Evolutionary conservation across 1,284 basidiomycete genomes (phyloP).

Genomic region (Quambalaria eucalypti): DNA sequence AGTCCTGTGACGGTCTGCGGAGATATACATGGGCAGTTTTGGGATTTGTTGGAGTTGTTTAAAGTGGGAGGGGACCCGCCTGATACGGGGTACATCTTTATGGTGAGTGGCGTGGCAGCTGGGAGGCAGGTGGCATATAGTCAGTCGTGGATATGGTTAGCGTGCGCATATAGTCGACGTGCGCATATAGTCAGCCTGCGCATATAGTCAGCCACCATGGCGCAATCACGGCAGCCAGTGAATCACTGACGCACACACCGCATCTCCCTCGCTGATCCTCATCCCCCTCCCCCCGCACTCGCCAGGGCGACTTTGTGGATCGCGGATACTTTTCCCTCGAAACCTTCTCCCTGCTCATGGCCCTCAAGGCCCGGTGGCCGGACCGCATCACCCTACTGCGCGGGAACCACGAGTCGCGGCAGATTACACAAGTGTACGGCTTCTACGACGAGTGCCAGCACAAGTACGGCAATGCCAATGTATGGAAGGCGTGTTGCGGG

Average conservation of each 20-base stretch:
- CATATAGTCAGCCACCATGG: too few relatives aligned
- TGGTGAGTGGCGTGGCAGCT: slow-evolving; percentile 55
- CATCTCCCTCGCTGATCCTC: background rate
- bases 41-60: slow-evolving; percentile 84
- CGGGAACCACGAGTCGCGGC: slow-evolving; percentile 90
- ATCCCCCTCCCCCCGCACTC: background rate
- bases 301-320: slow-evolving; percentile 92
- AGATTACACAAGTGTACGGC: slow-evolving; percentile 95
- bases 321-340: slow-evolving; percentile 93
- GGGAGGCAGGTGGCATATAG: background rate
- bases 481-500: slow-evolving; percentile 91
- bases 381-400: slow-evolving; percentile 81
- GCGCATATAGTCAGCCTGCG: too few relatives aligned
- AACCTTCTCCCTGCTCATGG: slow-evolving; percentile 79
- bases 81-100: slow-evolving; percentile 90
- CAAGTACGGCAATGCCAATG: slow-evolving; percentile 85
- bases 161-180: too few relatives aligned
- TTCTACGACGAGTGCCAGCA: slow-evolving; percentile 97
- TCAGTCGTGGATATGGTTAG: background rate
- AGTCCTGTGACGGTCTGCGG: slow-evolving; percentile 86
- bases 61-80: slow-evolving; percentile 79
- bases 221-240: too few relatives aligned
- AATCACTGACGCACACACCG: too few relatives aligned
- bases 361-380: slow-evolving; percentile 88
- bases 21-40: slow-evolving; percentile 91